Base-by-base conservation (phyloP, 768 basidiomycete genomes). In the Daedaleopsis sinensis region DNA sequence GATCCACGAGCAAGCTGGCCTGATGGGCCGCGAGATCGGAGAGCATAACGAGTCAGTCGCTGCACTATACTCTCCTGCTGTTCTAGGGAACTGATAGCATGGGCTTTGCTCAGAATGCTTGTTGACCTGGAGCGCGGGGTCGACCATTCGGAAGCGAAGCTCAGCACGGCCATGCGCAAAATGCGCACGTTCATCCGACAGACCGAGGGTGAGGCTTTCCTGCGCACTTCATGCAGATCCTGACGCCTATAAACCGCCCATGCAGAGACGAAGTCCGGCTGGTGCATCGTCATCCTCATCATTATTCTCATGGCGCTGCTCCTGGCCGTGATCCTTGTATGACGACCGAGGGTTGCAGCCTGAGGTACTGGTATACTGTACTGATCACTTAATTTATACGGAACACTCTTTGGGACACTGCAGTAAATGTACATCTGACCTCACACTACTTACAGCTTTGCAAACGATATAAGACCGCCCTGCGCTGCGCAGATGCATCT, bases 21-120 rank as follows among this genome's bases (percentile, higher is more conserved):
- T 98, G 36, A 99, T 99, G 87, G 96, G 96, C 0, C 87, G 86
- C 59, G 97, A 99, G 71, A 92, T 98, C 52, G 79, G 73, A 10
- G 94, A 96, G 71, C 97, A 99, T 68, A 92, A 90, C 66, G 93
- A 93, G 96, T 96, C 63, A 64, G 86, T 68, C 18, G 23, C 49
- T 11, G 73, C 62, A 52, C 2, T 37, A 38, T 19, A 19, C 49
- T 74, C 49, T 74, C 32, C 21, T 37, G 58, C 32, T 54, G 48
- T 35, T 48, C 11, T 21, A 15, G 1, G 1, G 5, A 18, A 7
- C 42, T 21, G 46, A 38, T 61, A 15, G 19, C 32, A 36, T 54
- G 3, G 1, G 5, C 12, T 2, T 27, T 12, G 23, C 6, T n/a
- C 24, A 97, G 96, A 69, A 86, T 98, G 63, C 76, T 98, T 16